A percentile compares a stretch with the other conserved stretches of the same genome.
phyloP scores from a whole-genome alignment of 2,329 filamentous ascomycete genomes.

The Aspergillus vadensis region DNA sequence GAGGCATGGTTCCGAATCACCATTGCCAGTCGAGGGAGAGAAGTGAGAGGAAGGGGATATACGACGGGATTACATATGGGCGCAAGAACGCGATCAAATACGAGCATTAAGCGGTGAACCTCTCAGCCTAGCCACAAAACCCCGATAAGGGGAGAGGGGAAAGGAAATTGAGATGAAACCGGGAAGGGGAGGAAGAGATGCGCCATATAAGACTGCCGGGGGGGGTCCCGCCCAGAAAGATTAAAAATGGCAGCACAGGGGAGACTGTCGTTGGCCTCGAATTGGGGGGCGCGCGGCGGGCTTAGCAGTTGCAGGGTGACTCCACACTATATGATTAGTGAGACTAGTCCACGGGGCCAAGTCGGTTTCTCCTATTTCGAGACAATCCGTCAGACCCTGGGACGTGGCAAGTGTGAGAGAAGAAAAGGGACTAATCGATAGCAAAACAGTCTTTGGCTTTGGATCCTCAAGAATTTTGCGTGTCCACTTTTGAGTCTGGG shows the following conservation, averaged over 20 bases:
- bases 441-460: no score
- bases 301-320: background rate
- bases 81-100: background rate
- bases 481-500: no score
- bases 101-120: background rate
- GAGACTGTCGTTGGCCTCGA: background rate
- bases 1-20: constrained; percentile 25
- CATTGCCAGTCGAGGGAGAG: constrained; percentile 2
- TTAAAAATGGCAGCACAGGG: background rate
- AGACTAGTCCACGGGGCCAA: background rate
- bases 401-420: no score
- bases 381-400: background rate
- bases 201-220: background rate
- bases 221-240: background rate
- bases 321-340: background rate
- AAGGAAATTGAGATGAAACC: constrained; percentile 4
- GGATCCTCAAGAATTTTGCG: no score
- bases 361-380: background rate
- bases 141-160: background rate
- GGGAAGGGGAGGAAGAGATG: background rate
- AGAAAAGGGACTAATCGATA: no score
- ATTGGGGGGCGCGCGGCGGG: background rate
- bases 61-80: constrained; percentile 7
- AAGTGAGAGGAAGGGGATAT: background rate
- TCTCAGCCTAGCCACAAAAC: background rate